Conservation (phyloP, 2,329 filamentous ascomycete genomes). For the Neoarthrinium moseri region DNA sequence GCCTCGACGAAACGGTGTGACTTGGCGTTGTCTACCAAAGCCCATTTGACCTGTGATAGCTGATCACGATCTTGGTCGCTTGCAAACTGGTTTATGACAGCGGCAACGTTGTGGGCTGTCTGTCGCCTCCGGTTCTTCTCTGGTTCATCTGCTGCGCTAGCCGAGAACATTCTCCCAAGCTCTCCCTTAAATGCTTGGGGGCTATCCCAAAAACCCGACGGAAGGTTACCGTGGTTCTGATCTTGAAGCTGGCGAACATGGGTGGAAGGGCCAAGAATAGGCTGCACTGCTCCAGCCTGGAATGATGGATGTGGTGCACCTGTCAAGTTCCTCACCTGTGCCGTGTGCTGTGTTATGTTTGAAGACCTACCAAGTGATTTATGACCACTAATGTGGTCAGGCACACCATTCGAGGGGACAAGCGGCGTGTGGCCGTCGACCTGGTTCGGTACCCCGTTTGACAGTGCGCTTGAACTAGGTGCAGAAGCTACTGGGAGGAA, state of each 20-base stretch:
- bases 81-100: constrained; percentile 13
- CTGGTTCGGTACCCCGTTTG: no score
- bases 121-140: constrained; percentile 7
- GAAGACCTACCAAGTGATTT: background rate
- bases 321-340: background rate
- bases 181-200: constrained; percentile 17
- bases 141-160: constrained; percentile 4
- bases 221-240: constrained; percentile 12
- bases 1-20: constrained; percentile 21
- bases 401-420: no score
- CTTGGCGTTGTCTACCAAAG: constrained; percentile 17
- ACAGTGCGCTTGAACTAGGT: no score
- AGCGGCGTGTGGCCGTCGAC: no score
- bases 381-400: background rate
- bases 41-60: constrained; percentile 12
- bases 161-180: constrained; percentile 15
- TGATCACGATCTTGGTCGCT: constrained; percentile 6
- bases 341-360: background rate
- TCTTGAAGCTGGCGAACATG: background rate
- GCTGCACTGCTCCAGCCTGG: background rate
- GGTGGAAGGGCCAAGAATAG: background rate
- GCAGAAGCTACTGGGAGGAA: background rate
- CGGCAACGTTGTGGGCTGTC: constrained; percentile 12
- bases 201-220: constrained; percentile 9
- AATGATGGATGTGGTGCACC: background rate